Conservation (phyloP, 2,329 filamentous ascomycete genomes). For the Neobulgaria alba region DNA sequence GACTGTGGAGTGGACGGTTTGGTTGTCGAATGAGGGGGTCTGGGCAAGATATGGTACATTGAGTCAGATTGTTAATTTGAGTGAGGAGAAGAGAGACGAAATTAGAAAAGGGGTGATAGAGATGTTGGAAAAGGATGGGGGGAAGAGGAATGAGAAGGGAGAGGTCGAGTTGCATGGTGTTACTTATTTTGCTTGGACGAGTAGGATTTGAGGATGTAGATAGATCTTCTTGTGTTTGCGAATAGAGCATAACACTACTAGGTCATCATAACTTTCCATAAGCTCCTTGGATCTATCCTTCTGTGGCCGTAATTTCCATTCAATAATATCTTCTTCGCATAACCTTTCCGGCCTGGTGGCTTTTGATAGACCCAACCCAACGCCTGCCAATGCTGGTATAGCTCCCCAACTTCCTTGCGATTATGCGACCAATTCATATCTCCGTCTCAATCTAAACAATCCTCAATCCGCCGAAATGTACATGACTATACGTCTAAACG, state of each 20-base stretch:
- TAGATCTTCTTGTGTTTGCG: neutral
- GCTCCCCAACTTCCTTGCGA: no score
- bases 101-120: constrained; percentile 45
- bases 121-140: constrained; percentile 42
- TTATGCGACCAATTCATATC: no score
- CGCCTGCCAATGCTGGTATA: no score
- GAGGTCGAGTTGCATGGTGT: constrained; percentile 56
- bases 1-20: constrained; percentile 46
- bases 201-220: neutral
- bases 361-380: no score
- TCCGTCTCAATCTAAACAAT: no score
- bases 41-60: constrained; percentile 59
- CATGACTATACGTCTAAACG: constrained; percentile 27
- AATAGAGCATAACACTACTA: no score
- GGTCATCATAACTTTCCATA: no score
- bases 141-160: constrained; percentile 50
- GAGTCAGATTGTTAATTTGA: constrained; percentile 56
- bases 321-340: no score
- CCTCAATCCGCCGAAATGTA: constrained; percentile 28
- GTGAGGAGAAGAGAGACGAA: constrained; percentile 38
- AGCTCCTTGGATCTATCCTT: no score
- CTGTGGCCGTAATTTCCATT: no score
- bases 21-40: constrained; percentile 48
- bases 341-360: no score
- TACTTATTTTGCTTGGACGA: constrained; percentile 46